Conservation (phyloP, 2,329 filamentous ascomycete genomes). For the Colletotrichum trifolii region DNA sequence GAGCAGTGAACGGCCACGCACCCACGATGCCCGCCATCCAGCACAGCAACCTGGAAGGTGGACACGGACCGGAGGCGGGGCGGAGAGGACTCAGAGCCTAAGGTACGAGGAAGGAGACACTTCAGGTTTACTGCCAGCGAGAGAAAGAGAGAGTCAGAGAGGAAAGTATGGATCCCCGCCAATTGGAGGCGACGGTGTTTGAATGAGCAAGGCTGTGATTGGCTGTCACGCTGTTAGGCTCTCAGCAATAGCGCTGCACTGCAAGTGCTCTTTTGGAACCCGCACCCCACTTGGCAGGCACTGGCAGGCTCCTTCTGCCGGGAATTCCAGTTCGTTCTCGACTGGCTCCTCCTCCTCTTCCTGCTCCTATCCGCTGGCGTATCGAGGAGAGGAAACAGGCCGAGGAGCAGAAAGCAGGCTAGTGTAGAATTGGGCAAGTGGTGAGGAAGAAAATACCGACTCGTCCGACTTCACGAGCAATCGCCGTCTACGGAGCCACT, state of each 20-base stretch:
- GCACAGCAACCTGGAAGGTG: constrained; percentile 1
- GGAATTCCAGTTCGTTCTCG: too few species aligned
- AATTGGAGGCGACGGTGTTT: constrained; percentile 16
- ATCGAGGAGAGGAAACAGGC: too few species aligned
- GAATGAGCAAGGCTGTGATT: constrained; percentile 18
- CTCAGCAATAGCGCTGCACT: constrained; percentile 2
- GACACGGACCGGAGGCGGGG: constrained; percentile 31
- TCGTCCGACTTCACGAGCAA: constrained; percentile 13
- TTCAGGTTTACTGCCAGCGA: too few species aligned
- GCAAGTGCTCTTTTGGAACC: constrained; percentile 1
- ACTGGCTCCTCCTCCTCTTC: too few species aligned
- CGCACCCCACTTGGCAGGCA: too few species aligned
- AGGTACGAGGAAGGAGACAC: too few species aligned
- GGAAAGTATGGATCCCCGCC: background rate
- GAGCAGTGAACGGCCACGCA: constrained; percentile 10
- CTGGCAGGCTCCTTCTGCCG: too few species aligned
- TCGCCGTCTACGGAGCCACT: too few species aligned
- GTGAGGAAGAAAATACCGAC: constrained; percentile 25
- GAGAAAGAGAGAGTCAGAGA: constrained; percentile 24
- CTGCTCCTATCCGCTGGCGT: too few species aligned
- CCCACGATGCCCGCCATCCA: background rate
- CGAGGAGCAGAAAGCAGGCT: too few species aligned
- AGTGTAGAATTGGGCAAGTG: background rate
- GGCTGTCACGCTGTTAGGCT: constrained; percentile 5
- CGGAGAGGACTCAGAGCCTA: constrained; percentile 14